These are phyloP conservation scores for Suillus placidus DNA, from an alignment of 768 basidiomycete genomes.

Conservation along the genomic window DNA sequence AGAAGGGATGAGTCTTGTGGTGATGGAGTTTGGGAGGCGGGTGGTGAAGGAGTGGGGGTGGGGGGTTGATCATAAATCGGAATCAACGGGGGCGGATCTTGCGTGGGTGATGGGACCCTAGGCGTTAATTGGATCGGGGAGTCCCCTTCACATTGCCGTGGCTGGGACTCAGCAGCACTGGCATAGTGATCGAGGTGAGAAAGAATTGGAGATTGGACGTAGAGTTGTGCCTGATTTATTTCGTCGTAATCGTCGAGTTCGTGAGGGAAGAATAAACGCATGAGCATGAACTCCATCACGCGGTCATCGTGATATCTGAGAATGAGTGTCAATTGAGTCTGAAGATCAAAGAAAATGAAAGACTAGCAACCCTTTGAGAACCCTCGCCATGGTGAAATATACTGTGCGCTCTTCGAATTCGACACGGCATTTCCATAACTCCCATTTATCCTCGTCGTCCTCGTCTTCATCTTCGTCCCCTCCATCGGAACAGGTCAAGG, in stretches of 20 bases:
- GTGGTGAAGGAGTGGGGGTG: slow-evolving; percentile 31
- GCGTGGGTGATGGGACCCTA: slow-evolving; percentile 3
- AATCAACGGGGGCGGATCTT: slow-evolving; percentile 8
- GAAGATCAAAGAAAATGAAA: slow-evolving; percentile 3
- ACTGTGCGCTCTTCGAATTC: slow-evolving; percentile 73
- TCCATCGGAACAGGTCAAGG: slow-evolving; percentile 18
- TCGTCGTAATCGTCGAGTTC: slow-evolving; percentile 38
- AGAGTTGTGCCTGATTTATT: slow-evolving; percentile 7
- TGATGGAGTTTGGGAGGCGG: slow-evolving; percentile 31
- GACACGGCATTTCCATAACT: slow-evolving; percentile 78
- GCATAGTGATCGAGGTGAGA: slow-evolving; percentile 7
- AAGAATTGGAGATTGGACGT: slow-evolving; percentile 7
- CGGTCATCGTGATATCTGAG: slow-evolving; percentile 59
- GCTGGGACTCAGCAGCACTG: neutral
- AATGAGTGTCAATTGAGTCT: slow-evolving; percentile 8
- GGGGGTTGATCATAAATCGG: slow-evolving; percentile 20
- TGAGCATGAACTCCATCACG: slow-evolving; percentile 71
- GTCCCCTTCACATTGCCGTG: neutral
- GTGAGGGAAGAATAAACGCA: slow-evolving; percentile 65
- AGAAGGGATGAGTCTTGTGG: slow-evolving; percentile 27
- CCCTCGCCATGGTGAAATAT: slow-evolving; percentile 76
- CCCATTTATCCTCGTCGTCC: slow-evolving; percentile 51
- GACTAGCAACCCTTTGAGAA: slow-evolving; percentile 52
- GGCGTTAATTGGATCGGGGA: neutral
- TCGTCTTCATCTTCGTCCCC: slow-evolving; percentile 15